Evolutionary conservation across 2,329 filamentous ascomycete genomes (phyloP).

Genomic region (Venturia asperata): DNA sequence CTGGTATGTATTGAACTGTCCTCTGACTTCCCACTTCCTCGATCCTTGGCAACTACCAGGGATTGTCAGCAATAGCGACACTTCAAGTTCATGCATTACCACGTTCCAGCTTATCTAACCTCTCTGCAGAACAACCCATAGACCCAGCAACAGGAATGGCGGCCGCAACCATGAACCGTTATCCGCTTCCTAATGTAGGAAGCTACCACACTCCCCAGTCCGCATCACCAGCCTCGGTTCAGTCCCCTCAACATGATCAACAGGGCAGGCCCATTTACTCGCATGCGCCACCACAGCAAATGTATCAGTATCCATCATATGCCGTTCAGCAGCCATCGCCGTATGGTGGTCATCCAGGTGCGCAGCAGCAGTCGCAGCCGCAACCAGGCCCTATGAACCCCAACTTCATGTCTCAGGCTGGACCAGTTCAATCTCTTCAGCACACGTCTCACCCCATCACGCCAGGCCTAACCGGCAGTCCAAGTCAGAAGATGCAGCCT

Average conservation of each 20-base stretch:
- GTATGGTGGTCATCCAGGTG: conserved; percentile 49
- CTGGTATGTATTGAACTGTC: conserved; percentile 55
- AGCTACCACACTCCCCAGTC: conserved; percentile 96
- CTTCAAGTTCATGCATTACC: neutral
- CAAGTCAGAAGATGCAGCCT: conserved; percentile 41
- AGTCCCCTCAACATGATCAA: conserved; percentile 86
- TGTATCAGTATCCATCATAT: conserved; percentile 70
- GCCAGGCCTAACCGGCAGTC: conserved; percentile 58
- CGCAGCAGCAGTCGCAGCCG: conserved; percentile 33
- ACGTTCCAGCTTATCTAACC: conserved; percentile 1
- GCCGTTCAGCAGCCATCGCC: conserved; percentile 49
- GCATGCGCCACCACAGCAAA: conserved; percentile 67
- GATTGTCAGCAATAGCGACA: neutral
- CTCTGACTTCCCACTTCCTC: neutral
- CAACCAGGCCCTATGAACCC: conserved; percentile 45
- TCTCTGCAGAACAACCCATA: neutral
- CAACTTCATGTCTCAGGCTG: conserved; percentile 50
- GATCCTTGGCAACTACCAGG: conserved; percentile 9
- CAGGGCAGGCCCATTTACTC: conserved; percentile 77
- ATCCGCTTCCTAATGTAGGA: conserved; percentile 52
- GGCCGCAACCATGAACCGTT: conserved; percentile 60
- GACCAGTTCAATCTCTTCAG: conserved; percentile 33
- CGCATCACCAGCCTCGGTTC: conserved; percentile 87
- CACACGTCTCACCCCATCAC: conserved; percentile 38
- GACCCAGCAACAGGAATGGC: conserved; percentile 44